Base-by-base conservation (phyloP, 352 stramenopile species). In the Phytophthora tentaculata region DNA sequence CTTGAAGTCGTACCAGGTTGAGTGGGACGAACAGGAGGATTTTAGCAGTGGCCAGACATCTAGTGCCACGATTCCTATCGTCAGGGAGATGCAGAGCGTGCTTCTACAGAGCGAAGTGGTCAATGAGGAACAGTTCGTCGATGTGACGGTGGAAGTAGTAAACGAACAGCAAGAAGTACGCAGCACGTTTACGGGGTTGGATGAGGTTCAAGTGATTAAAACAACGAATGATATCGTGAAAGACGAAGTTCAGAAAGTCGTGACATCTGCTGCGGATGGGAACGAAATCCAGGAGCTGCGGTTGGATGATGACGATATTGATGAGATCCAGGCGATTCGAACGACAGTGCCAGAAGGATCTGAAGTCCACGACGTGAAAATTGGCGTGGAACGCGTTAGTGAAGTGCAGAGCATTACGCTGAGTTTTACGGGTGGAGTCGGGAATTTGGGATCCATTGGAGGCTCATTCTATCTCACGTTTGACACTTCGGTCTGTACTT, bases 121-220 rank as follows among this genome's bases (percentile, higher is more conserved):
- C 5, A 94, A 96, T 48, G 97, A 98, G 76, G 90, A 98, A 50
- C 97, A 99, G 64, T 90, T 90, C 50, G 89, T 99, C 6, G 83
- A 97, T 64, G 95, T 91, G 0, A 98, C 93, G 0, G 92, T 98
- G 9, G 81, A 96, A 56, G 97, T 99, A 13, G 96, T 84, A 16
- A 99, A 99, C 69, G 97, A 99, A 71, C 75, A 96, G 8, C 96
- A 99, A 69, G 96, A 96, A 7, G 88, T 99, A 2, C 94, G 94
- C 12, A 98, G 85, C 1, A 77, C 69, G 3, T 95, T 97, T 32
- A 84, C 76, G 0, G 94, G 94, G 5, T 81, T 81, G 12, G 91
- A 98, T 67, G 92, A 98, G 56, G 76, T 97, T 23, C 92, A 98
- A 64, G 76, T 94, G 7, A 88, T 98, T 22, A 83, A 69, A 45